These are phyloP conservation scores for Xerocomellus intermedius DNA, from an alignment of 768 basidiomycete species.

Conservation along the genomic window DNA sequence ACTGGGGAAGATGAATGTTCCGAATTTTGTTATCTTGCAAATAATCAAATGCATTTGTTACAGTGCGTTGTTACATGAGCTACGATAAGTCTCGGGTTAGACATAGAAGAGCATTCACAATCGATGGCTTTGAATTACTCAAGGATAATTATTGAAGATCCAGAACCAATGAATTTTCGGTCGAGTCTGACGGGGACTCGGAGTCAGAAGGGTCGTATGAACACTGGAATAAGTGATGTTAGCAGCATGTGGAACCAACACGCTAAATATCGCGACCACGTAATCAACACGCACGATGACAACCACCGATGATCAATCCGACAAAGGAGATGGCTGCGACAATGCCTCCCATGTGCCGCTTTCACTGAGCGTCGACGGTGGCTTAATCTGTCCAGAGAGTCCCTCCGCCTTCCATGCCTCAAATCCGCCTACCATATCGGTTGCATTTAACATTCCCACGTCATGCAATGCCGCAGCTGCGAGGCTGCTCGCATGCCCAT, in stretches of 20 bases:
- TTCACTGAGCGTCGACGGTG: slow-evolving; percentile 29
- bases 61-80: background rate
- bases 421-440: slow-evolving; percentile 76
- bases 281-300: slow-evolving; percentile 1
- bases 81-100: background rate
- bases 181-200: background rate
- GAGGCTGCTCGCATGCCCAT: slow-evolving; percentile 69
- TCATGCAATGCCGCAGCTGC: slow-evolving; percentile 70
- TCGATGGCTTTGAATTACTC: background rate
- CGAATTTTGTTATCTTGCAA: background rate
- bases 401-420: slow-evolving; percentile 69
- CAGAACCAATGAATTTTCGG: background rate
- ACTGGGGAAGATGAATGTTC: background rate
- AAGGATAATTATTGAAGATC: background rate
- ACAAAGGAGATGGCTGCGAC: slow-evolving; percentile 29
- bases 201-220: background rate
- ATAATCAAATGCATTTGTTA: background rate
- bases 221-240: background rate
- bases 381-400: slow-evolving; percentile 50
- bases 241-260: background rate
- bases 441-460: slow-evolving; percentile 69
- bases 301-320: slow-evolving; percentile 16
- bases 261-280: background rate
- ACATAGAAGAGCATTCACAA: background rate
- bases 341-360: slow-evolving; percentile 31